Base-by-base conservation (phyloP, 1,139 yeast species). In the Candida dubliniensis region DNA sequence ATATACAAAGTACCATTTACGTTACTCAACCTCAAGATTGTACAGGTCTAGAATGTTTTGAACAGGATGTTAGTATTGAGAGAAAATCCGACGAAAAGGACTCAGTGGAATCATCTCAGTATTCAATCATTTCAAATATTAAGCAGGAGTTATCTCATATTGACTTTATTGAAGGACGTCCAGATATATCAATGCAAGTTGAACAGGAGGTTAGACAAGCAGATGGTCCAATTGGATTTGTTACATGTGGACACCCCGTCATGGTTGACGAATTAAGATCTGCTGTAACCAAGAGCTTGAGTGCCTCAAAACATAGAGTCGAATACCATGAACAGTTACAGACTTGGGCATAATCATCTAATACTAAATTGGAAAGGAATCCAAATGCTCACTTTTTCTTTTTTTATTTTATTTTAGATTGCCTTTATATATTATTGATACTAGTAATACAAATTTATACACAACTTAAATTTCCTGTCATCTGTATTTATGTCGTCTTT, bases 11-110 rank as follows among this genome's bases (percentile, higher is more conserved):
- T 9, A 61, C 61, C 4, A 48, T 69, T 15, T 69, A 60, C 48
- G 50, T 69, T 7, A 66, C 74, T 1, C 56, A 56, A 25, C 72
- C 71, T 81, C 81, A 10, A 57, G 72, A 23, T 71, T n/a, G 12
- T 8, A 2, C 45, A 10, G 42, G 42, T 43, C 47, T 37, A 44
- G 50, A 33, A 14, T 30, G 12, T 7, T 8, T 12, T 30, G 32
- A 30, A 8, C 23, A 18, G 5, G 23, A 18, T 18, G 23, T 23
- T 11, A 18, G 8, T 12, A 12, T 53, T 53, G 37, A 42, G 26
- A 30, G 24, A n/a, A 11, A 11, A 5, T 31, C 11, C 14, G 26
- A 40, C 10, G 32, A 35, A 26, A 12, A 31, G 14, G 15, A 33
- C n/a, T 30, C 47, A 3, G 13, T 25, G 6, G 48, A 46, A 8